Base-by-base conservation (phyloP, 1,139 yeast species). In the Taiozyma sp. region DNA sequence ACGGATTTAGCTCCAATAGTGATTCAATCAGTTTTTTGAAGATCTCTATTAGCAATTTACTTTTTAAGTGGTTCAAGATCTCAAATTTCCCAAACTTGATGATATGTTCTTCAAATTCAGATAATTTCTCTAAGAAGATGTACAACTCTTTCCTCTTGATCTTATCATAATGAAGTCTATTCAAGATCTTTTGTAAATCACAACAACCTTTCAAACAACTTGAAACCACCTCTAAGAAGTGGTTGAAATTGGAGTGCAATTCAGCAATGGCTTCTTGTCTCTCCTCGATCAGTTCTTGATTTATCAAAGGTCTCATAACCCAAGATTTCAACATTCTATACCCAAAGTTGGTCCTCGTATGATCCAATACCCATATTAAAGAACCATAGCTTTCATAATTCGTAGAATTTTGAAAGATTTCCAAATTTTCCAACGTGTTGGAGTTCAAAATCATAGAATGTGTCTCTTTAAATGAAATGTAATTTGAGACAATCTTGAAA, bases 281-380 rank as follows among this genome's bases (percentile, higher is more conserved):
- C 23, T 75, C 73, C 52, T 77, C 77, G 7, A 91, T 83, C n/a
- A 69, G 68, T 0, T 68, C 71, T 32, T 73, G 68, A 43, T 81
- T 74, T 0, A 80, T 68, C 38, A 92, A 72, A 1, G 99, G 99
- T 54, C 78, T 73, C 1, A 83, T 75, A 0, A 92, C 70, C 99
- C 99, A 93, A 47, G 77, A 73, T 36, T 75, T 74, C 22, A 93
- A 66, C 53, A 80, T 62, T 50, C 97, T 69, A 48, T 74, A 78
- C 0, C 99, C 99, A 68, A 84, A 87, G 34, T 77, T 74, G 0
- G 97, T 89, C 44, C 81, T 71, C 0, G 98, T 88, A 56, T 86
- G 92, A 65, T 92, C 88, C 55, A 93, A 64, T 3, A 89, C 71
- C 90, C 93, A 87, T 16, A 87, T 68, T 19, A 93, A 69, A 0